These are phyloP conservation scores for Microbotryum violaceum DNA, from an alignment of 1,284 basidiomycete genomes.

Conservation along the genomic window DNA sequence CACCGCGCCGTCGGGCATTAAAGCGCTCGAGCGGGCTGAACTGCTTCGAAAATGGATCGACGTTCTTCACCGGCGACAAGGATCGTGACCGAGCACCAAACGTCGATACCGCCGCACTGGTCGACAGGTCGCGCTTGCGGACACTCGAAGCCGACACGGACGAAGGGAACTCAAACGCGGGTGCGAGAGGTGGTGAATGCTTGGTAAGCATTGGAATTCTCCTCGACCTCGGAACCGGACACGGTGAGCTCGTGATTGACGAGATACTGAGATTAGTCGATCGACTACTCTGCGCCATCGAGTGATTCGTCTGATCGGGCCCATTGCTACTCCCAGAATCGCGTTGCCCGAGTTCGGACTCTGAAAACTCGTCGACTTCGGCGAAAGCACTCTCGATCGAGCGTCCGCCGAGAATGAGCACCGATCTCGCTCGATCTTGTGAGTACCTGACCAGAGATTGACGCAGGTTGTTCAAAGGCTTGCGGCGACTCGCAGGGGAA, in stretches of 20 bases:
- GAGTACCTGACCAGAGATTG: neutral
- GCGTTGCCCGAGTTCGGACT: neutral
- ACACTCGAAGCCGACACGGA: neutral
- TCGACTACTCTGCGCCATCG: slow-evolving; percentile 6
- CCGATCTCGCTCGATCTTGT: neutral
- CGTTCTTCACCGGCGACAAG: neutral
- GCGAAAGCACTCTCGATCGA: slow-evolving; percentile 14
- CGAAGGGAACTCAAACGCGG: slow-evolving; percentile 19
- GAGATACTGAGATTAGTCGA: slow-evolving; percentile 27
- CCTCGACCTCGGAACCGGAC: slow-evolving; percentile 11
- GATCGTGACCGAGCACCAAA: neutral
- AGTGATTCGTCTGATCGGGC: slow-evolving; percentile 2
- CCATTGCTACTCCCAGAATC: neutral
- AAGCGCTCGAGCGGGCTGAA: slow-evolving; percentile 6
- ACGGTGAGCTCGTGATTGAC: slow-evolving; percentile 21
- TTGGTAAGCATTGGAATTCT: slow-evolving; percentile 25
- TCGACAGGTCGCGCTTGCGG: neutral
- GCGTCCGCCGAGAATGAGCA: neutral
- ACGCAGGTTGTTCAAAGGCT: neutral
- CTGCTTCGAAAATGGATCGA: neutral
- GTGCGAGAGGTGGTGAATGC: neutral
- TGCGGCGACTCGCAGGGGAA: too few species aligned
- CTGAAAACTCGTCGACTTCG: slow-evolving; percentile 2
- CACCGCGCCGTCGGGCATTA: neutral
- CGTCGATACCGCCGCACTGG: neutral